phyloP scores from a whole-genome alignment of 1,284 basidiomycete species.

The Mycena citricolor region DNA sequence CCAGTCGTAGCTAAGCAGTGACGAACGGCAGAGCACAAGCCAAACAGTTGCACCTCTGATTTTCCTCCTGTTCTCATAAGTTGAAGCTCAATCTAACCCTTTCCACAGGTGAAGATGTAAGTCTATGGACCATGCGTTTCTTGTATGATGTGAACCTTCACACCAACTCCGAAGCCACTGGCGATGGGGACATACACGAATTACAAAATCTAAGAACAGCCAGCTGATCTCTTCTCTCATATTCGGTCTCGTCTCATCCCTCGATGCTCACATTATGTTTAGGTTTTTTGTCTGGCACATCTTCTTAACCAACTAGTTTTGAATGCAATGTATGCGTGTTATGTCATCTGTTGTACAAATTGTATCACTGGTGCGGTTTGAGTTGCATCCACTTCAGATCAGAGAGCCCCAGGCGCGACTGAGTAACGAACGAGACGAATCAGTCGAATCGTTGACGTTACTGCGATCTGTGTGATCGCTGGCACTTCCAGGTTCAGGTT shows the following conservation, averaged over 20 bases:
- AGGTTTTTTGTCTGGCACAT: too few species aligned
- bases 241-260: too few species aligned
- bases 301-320: too few species aligned
- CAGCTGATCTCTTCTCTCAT: slow-evolving; percentile 41
- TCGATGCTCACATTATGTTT: background rate
- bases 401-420: too few species aligned
- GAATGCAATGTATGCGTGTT: too few species aligned
- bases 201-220: slow-evolving; percentile 52
- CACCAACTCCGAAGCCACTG: slow-evolving; percentile 41
- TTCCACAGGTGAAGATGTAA: slow-evolving; percentile 25
- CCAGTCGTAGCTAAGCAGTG: slow-evolving; percentile 49
- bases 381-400: too few species aligned
- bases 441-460: too few species aligned
- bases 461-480: too few species aligned
- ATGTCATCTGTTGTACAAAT: too few species aligned
- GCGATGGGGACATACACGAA: slow-evolving; percentile 39
- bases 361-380: too few species aligned
- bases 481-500: too few species aligned
- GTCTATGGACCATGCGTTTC: slow-evolving; percentile 22
- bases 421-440: too few species aligned
- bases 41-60: slow-evolving; percentile 50
- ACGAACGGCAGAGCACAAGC: slow-evolving; percentile 49
- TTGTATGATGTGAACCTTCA: slow-evolving; percentile 40
- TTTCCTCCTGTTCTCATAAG: slow-evolving; percentile 18
- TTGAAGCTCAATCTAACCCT: background rate